Evolutionary conservation across 495 filamentous ascomycete genomes (phyloP), one percentile per base, ranked within the genome.

Genomic region (Hapsidospora chrysogenum): DNA sequence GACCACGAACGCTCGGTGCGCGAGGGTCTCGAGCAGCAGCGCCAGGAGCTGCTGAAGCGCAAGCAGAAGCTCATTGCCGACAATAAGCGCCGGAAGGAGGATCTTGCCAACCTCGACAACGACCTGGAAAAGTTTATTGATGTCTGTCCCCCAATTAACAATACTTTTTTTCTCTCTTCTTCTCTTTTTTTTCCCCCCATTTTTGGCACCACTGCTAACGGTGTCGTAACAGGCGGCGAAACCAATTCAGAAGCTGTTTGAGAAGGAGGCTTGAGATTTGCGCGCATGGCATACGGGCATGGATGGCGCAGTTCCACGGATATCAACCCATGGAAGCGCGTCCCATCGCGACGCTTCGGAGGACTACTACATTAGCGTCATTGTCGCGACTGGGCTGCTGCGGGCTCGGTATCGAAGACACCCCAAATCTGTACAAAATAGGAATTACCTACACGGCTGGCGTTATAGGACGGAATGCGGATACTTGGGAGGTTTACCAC

Each of bases 61-160:
- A 97, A 97, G 49, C 84, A 92, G 52, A 78, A 74, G 33, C 63
- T 97, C 37, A 92, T 92, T 37, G 77, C 81, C 4, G 86, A 95
- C 47, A 95, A 94, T 47, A 92, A 93, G 63, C 92, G 84, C 58
- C 67, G 86, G 33, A 87, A 89, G 53, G 86, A 95, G 36, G 84
- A 97, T 50, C 59, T 97, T 17, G 81, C 76, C 22, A 92, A 75
- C 42, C 61, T 95, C 23, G 86, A 93, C 46, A 75, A 80, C 56
- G 80, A 92, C 50, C 59, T 93, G 43, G 85, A 93, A 58, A 81
- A 82, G 47, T 93, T 92, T 47, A 82, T 93, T 43, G 82, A 86
- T 50, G 75, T 31, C 29, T 8, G 14, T 38, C 29, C 3, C 3
- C 31, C 17, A 23, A 23, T 2, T 28, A 8, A 8, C 22, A 48